Evolutionary conservation across 768 basidiomycete species (phyloP).

Genomic region (Lyophyllum shimeji): DNA sequence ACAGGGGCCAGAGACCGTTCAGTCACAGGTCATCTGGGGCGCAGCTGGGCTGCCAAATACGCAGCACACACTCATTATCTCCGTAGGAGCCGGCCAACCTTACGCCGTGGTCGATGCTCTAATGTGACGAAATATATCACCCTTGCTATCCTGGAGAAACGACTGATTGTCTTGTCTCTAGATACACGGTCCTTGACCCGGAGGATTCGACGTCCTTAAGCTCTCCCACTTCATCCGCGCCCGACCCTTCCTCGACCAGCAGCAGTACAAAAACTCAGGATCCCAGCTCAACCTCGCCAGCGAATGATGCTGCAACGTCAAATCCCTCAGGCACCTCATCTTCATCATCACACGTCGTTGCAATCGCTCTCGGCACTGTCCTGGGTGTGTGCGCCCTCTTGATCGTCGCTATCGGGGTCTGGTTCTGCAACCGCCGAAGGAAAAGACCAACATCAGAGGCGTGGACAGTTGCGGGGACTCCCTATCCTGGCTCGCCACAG

Average conservation of each 20-base stretch:
- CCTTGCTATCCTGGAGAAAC: background rate
- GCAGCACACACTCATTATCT: constrained; percentile 36
- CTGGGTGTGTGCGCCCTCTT: constrained; percentile 31
- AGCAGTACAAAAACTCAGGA: background rate
- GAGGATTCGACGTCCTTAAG: constrained; percentile 15
- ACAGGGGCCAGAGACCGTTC: constrained; percentile 37
- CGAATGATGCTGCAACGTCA: constrained; percentile 20
- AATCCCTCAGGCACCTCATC: constrained; percentile 15
- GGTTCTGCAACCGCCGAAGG: constrained; percentile 26
- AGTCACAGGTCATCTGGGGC: constrained; percentile 37
- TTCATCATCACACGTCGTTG: constrained; percentile 22
- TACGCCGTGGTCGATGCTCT: constrained; percentile 39
- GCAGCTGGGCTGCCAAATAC: constrained; percentile 30
- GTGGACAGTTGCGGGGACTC: constrained; percentile 31
- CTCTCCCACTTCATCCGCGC: constrained; percentile 13
- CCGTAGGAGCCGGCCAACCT: constrained; percentile 33
- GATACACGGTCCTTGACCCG: constrained; percentile 23
- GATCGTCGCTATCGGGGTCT: constrained; percentile 25
- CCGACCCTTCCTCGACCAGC: constrained; percentile 9
- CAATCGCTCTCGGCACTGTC: constrained; percentile 32
- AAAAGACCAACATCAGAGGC: constrained; percentile 32
- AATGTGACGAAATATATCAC: constrained; percentile 27
- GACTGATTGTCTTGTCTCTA: constrained; percentile 7
- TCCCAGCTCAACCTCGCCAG: constrained; percentile 11
- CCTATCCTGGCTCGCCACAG: constrained; percentile 14